Evolutionary conservation across 208 protist genomes (phyloP).

Genomic region (Leishmania guyanensis): DNA sequence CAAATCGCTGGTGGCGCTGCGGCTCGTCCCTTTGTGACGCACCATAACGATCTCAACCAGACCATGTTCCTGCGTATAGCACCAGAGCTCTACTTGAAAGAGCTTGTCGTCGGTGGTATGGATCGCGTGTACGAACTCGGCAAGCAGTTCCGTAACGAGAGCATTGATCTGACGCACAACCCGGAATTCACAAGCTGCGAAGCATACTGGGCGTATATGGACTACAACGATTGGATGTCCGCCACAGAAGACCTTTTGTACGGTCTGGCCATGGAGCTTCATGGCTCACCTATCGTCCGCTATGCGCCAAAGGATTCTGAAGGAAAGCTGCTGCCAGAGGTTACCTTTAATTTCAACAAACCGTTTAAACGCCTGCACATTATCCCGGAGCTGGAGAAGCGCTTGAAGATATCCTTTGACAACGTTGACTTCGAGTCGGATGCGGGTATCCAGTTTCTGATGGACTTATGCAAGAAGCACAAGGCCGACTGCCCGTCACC

Average conservation of each 20-base stretch:
- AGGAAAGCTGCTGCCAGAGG: slow-evolving; percentile 69
- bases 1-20: slow-evolving; percentile 98
- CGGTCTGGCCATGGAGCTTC: slow-evolving; percentile 95
- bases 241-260: slow-evolving; percentile 97
- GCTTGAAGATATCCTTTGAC: slow-evolving; percentile 85
- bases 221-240: slow-evolving; percentile 99
- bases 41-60: slow-evolving; percentile 99
- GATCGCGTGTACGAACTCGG: slow-evolving; percentile 99
- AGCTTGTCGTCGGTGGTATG: slow-evolving; percentile 99
- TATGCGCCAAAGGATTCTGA: slow-evolving; percentile 94
- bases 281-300: slow-evolving; percentile 92
- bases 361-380: slow-evolving; percentile 98
- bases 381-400: slow-evolving; percentile 95
- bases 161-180: slow-evolving; percentile 98
- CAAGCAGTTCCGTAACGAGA: slow-evolving; percentile 99
- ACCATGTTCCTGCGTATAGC: slow-evolving; percentile 99
- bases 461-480: slow-evolving; percentile 90
- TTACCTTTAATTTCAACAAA: slow-evolving; percentile 98
- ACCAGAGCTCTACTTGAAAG: slow-evolving; percentile 99
- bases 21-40: slow-evolving; percentile 99
- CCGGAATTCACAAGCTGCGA: slow-evolving; percentile 99
- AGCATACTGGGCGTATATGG: slow-evolving; percentile 99
- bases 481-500: slow-evolving; percentile 94
- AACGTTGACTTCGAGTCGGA: slow-evolving; percentile 73
- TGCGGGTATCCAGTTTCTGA: slow-evolving; percentile 86